These are phyloP conservation scores for Thielaviopsis populi DNA, from an alignment of 2,329 filamentous ascomycete genomes.

Conservation along the genomic window DNA sequence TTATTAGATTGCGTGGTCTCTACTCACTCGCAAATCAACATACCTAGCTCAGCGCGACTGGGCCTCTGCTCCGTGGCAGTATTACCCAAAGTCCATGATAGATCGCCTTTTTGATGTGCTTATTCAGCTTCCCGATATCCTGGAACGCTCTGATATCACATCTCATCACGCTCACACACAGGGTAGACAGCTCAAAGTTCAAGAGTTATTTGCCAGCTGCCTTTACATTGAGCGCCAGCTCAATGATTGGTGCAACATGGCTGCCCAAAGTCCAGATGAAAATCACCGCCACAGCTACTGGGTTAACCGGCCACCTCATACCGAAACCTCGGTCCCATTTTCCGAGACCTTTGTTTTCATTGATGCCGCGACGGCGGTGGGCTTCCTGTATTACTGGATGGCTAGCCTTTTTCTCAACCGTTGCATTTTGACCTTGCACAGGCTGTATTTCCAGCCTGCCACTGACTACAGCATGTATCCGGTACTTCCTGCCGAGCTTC, in stretches of 20 bases:
- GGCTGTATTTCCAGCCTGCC: constrained; percentile 30
- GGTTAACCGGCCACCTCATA: constrained; percentile 19
- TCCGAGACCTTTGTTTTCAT: constrained; percentile 31
- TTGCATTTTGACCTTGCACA: constrained; percentile 33
- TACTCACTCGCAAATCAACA: constrained; percentile 35
- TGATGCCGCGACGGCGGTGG: constrained; percentile 30
- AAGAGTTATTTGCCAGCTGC: constrained; percentile 34
- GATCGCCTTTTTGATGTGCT: constrained; percentile 39
- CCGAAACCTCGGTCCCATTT: constrained; percentile 28
- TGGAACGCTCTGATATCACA: constrained; percentile 32
- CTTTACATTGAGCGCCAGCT: constrained; percentile 34
- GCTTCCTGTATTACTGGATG: constrained; percentile 41
- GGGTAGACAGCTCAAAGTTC: constrained; percentile 30
- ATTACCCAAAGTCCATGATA: constrained; percentile 35
- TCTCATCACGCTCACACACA: constrained; percentile 27
- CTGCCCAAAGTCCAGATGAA: constrained; percentile 21
- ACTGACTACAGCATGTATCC: constrained; percentile 29
- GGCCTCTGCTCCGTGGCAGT: constrained; percentile 36
- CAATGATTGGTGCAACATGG: constrained; percentile 31
- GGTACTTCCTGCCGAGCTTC: constrained; percentile 26
- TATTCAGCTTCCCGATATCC: constrained; percentile 32
- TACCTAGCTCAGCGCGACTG: constrained; percentile 39
- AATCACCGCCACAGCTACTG: constrained; percentile 25
- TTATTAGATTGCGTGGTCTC: constrained; percentile 30
- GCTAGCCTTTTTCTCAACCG: constrained; percentile 34